phyloP scores from a whole-genome alignment of 768 basidiomycete genomes.

The Antrodiella citrinella region DNA sequence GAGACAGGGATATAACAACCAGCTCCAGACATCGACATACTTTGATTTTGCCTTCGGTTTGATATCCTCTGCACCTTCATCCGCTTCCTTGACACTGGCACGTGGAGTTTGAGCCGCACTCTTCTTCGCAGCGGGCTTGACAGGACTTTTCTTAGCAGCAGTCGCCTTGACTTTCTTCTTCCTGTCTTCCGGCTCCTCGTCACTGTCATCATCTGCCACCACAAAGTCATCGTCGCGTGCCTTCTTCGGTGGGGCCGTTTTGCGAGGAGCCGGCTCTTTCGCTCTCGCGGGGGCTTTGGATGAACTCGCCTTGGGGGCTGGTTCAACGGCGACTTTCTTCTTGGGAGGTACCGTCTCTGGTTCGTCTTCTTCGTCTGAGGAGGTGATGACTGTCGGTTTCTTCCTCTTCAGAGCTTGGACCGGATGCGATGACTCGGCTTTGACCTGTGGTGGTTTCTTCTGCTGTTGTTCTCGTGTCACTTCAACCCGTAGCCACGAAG shows the following conservation, averaged over 20 bases:
- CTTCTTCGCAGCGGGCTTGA: slow-evolving; percentile 11
- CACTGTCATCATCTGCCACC: slow-evolving; percentile 23
- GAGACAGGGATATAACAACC: no score
- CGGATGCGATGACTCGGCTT: not conserved
- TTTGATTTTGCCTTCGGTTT: slow-evolving; percentile 30
- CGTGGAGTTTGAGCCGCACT: slow-evolving; percentile 5
- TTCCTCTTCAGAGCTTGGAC: slow-evolving; percentile 17
- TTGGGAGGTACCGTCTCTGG: slow-evolving; percentile 26
- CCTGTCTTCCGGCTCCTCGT: slow-evolving; percentile 11
- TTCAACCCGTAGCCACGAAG: no score
- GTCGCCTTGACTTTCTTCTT: slow-evolving; percentile 11
- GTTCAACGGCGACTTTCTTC: slow-evolving; percentile 34
- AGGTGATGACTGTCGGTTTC: slow-evolving; percentile 17
- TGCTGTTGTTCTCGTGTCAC: no score
- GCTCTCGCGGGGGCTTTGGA: slow-evolving; percentile 12
- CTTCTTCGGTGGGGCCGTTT: slow-evolving; percentile 23
- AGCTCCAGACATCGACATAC: slow-evolving; percentile 18
- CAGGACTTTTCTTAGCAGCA: not conserved
- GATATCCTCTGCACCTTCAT: slow-evolving; percentile 9
- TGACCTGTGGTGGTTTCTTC: not conserved
- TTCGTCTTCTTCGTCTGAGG: slow-evolving; percentile 21
- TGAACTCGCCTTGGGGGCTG: slow-evolving; percentile 7
- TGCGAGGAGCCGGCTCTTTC: slow-evolving; percentile 5
- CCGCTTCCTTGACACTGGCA: slow-evolving; percentile 7
- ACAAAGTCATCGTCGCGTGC: slow-evolving; percentile 27